Evolutionary conservation across 176 grass and related monocot species (phyloP), one percentile per base, ranked within the genome.

Genomic region (Oryza glaberrima): DNA sequence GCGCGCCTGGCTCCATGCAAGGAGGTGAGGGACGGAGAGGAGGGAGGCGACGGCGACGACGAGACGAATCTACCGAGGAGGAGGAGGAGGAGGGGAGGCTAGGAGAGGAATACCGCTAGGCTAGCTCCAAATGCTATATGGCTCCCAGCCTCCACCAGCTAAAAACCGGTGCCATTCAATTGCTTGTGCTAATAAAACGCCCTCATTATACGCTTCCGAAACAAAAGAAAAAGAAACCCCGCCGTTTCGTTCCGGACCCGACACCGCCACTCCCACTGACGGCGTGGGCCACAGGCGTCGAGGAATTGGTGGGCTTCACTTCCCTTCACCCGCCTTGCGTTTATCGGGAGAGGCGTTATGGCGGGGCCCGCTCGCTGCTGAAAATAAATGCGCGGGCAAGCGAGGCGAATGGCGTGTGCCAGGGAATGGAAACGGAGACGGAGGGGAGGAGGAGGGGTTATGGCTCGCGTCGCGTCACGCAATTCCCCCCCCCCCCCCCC

Each of bases 1-100:
- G 92, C 65, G 81, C 81, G 20, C 91, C 89, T 23, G 89, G 83
- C 44, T 92, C 91, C 95, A 95, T 95, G 75, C 79, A 79, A 90
- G 65, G 64, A 65, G 54, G 71, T 22, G 76, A 8, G 10, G 52
- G 46, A 72, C 20, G 6, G 20, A 66, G 45, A 34, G 15, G 85
- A 61, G 58, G 54, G 17, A 66, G 85, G 78, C 67, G 78, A 65
- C 45, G 72, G 17, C 67, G 78, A 65, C 45, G 72, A 32, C 66
- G 34, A 86, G 73, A 71, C 65, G 86, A 77, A 82, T 77, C 40
- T 87, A 82, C 79, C 79, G 72, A 87, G 78, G 25, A 23, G 73
- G 25, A 23, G 75, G 26, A 26, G 26, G 64, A 11, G 60, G 38
- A 32, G 44, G 19, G 65, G 72, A 41, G 40, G 0, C 40, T 41